Percentiles rank a stretch among this genome's conserved stretches.
These are phyloP conservation scores for Penicillium crystallinum DNA, from an alignment of 495 filamentous ascomycete genomes.

Conservation along the genomic window DNA sequence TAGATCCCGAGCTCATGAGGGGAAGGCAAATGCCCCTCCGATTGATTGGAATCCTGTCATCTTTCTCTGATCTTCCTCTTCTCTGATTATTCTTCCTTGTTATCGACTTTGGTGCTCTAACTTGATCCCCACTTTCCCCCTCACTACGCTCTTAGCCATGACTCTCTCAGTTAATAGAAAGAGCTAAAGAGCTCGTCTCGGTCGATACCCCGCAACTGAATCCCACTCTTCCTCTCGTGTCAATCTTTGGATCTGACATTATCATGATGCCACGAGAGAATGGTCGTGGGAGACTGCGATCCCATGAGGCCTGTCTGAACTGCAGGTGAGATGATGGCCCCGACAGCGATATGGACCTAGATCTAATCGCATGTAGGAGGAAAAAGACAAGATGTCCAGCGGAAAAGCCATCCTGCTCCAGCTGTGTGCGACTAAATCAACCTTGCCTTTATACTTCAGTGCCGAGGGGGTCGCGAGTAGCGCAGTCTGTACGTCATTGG, in stretches of 20 bases:
- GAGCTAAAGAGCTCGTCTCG: no score
- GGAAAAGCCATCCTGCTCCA: conserved; percentile 43
- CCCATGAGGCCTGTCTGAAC: conserved; percentile 43
- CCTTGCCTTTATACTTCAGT: conserved; percentile 34
- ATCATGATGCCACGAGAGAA: conserved; percentile 29
- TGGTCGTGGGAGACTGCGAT: conserved; percentile 38
- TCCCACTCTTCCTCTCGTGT: not conserved
- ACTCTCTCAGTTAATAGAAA: not conserved
- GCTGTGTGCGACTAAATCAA: conserved; percentile 41
- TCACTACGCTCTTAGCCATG: not conserved
- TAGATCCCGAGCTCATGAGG: no score
- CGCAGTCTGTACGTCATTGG: conserved; percentile 29
- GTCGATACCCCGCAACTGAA: conserved; percentile 5
- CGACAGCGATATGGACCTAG: not conserved
- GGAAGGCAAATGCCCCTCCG: no score
- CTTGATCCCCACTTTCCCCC: no score
- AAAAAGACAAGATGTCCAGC: conserved; percentile 47
- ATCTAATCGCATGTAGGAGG: conserved; percentile 24
- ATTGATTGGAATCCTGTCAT: no score
- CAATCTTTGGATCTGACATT: not conserved
- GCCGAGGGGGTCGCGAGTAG: conserved; percentile 22
- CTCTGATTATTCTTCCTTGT: no score
- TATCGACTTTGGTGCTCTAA: no score
- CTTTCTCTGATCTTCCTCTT: no score
- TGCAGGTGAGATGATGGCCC: conserved; percentile 26